phyloP scores from a whole-genome alignment of 1,284 basidiomycete species.

The Trichosporon sp. region DNA sequence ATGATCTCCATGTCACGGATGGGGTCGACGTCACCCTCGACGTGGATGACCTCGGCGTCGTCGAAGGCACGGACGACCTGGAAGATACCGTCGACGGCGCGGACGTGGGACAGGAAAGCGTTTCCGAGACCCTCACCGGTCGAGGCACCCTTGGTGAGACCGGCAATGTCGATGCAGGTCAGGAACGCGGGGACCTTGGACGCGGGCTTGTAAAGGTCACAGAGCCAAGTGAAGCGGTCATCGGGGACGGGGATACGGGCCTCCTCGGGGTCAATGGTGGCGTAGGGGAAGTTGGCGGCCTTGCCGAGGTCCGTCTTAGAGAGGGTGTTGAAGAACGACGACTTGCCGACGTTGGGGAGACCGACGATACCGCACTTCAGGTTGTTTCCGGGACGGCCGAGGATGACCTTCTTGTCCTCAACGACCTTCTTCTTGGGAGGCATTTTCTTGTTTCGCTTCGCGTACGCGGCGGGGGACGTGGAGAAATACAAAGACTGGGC shows the following conservation, averaged over 20 bases:
- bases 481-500: conserved; percentile 2
- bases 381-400: conserved; percentile 90
- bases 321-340: conserved; percentile 91
- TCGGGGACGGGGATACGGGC: conserved; percentile 98
- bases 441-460: conserved; percentile 66
- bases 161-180: conserved; percentile 98
- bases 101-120: conserved; percentile 95
- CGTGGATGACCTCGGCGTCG: conserved; percentile 98
- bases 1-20: conserved; percentile 98
- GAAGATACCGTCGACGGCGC: conserved; percentile 99
- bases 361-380: conserved; percentile 81
- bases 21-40: conserved; percentile 97
- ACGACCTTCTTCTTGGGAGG: conserved; percentile 75
- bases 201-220: conserved; percentile 84
- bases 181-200: conserved; percentile 90
- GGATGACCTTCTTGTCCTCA: conserved; percentile 78
- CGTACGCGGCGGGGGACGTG: conserved; percentile 25
- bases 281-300: conserved; percentile 98
- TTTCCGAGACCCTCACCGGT: conserved; percentile 98
- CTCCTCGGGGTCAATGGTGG: conserved; percentile 85
- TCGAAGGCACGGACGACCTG: conserved; percentile 98
- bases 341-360: conserved; percentile 91
- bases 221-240: conserved; percentile 91
- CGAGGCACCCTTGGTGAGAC: conserved; percentile 93
- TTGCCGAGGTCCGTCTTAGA: conserved; percentile 92